Percentiles rank a stretch among this genome's conserved stretches.
Evolutionary conservation across 1,284 basidiomycete genomes (phyloP).

Genomic region (Bothia castanella): DNA sequence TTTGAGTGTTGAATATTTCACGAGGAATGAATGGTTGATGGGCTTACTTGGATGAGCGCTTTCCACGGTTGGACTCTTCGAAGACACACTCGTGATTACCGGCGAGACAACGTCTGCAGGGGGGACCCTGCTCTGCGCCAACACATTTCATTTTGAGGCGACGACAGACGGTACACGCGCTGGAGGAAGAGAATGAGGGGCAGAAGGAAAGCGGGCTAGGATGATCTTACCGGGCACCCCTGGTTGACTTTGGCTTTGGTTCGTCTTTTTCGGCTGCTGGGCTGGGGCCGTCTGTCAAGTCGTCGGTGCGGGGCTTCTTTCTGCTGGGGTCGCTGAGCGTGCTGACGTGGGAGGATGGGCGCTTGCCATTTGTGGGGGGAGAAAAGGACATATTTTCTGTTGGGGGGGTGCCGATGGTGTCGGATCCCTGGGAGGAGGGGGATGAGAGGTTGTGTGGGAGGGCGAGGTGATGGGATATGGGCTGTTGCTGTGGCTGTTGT

Average conservation of each 20-base stretch:
- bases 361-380: slow-evolving; percentile 57
- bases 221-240: slow-evolving; percentile 71
- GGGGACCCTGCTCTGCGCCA: slow-evolving; percentile 87
- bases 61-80: slow-evolving; percentile 91
- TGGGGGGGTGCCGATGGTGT: slow-evolving; percentile 68
- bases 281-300: slow-evolving; percentile 45
- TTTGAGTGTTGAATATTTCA: slow-evolving; percentile 33
- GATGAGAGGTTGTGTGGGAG: slow-evolving; percentile 50
- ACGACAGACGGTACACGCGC: slow-evolving; percentile 91
- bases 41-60: slow-evolving; percentile 80
- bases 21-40: slow-evolving; percentile 14
- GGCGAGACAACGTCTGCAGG: slow-evolving; percentile 80
- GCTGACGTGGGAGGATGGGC: slow-evolving; percentile 50
- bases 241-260: slow-evolving; percentile 76
- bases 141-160: slow-evolving; percentile 99
- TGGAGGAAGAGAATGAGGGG: slow-evolving; percentile 31
- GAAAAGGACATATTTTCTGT: slow-evolving; percentile 54
- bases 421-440: slow-evolving; percentile 73
- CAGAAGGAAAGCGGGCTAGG: background rate
- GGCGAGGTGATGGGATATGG: slow-evolving; percentile 45
- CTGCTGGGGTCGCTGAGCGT: slow-evolving; percentile 41
- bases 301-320: slow-evolving; percentile 61
- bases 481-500: slow-evolving; percentile 37
- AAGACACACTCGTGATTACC: slow-evolving; percentile 91
- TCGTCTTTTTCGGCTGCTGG: slow-evolving; percentile 61